Percentiles rank a stretch among this genome's conserved stretches.
These are phyloP conservation scores for Schizochytrium sp. DNA, from an alignment of 108 stramenopile species.

Conservation along the genomic window DNA sequence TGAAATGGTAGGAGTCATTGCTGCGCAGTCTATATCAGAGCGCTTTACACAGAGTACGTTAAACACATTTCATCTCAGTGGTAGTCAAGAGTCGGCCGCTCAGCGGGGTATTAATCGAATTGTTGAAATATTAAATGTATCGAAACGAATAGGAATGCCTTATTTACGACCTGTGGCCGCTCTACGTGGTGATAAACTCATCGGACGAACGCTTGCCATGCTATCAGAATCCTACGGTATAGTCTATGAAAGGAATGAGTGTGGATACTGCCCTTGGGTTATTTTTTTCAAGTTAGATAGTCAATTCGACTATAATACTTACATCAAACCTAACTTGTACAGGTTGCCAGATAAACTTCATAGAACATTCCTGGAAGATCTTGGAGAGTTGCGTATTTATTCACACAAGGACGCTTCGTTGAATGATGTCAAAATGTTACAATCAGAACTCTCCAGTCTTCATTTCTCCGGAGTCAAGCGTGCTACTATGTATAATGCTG, in stretches of 20 bases:
- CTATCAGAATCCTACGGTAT: background rate
- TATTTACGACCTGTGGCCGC: background rate
- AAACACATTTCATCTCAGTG: conserved; percentile 36
- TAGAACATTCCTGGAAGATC: too few relatives aligned
- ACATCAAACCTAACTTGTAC: background rate
- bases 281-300: background rate
- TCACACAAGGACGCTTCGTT: background rate
- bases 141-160: background rate
- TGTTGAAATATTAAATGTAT: background rate
- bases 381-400: background rate
- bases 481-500: background rate
- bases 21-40: conserved; percentile 28
- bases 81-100: background rate
- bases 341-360: background rate
- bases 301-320: background rate
- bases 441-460: background rate
- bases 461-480: background rate
- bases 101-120: conserved; percentile 14
- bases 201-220: background rate
- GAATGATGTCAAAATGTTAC: background rate
- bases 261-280: background rate
- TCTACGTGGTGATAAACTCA: background rate
- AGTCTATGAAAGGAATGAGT: background rate
- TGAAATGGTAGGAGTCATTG: conserved; percentile 16
- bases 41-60: conserved; percentile 4